Evolutionary conservation across 2,329 filamentous ascomycete genomes (phyloP), one percentile per base, ranked within the genome.

Genomic region (Trichophyton verrucosum): DNA sequence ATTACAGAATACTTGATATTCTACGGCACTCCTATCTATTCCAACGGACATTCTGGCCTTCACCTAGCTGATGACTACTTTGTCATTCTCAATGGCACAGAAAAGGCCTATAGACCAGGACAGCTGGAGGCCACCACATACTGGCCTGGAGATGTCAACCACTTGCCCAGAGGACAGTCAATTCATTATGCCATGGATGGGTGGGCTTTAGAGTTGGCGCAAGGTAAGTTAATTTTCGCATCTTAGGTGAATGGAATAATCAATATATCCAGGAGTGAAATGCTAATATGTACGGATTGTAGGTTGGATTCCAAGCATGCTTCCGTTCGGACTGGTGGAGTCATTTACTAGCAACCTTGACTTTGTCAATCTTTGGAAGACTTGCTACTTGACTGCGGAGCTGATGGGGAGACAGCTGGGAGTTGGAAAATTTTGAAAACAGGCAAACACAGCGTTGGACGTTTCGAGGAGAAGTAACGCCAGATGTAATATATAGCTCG

Each of bases 21-120:
- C 76, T 95, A 94, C 73, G 89, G 62, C 60, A 89, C 88, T 1
- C 81, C 88, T 8, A 76, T 91, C 66, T 90, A 90, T 68, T 95
- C 91, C 11, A 90, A 95, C 75, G 91, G 91, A 64, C 90, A 95
- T 80, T 84, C 84, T 1, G 91, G 91, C 65, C 87, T 90, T 58
- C 91, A 95, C 80, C 92, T 89, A 11, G 90, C 90, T 15, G 88
- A 95, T 76, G 91, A 96, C 79, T 96, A 94, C 80, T 96, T 96
- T 81, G 84, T 91, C 80, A 95, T 96, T 79, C 80, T 96, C 36
- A 79, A 79, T 38, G 91, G 91, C 68, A 84, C 85, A 68, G 86
- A 95, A 76, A 80, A 83, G 68, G 87, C 89, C 65, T 91, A 90
- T 78, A 80, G 82, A 3, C 83, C 86, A 1, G 86, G 86, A 65